Conservation (phyloP, 768 basidiomycete species). For the Pleurotus salmoneostramineus region DNA sequence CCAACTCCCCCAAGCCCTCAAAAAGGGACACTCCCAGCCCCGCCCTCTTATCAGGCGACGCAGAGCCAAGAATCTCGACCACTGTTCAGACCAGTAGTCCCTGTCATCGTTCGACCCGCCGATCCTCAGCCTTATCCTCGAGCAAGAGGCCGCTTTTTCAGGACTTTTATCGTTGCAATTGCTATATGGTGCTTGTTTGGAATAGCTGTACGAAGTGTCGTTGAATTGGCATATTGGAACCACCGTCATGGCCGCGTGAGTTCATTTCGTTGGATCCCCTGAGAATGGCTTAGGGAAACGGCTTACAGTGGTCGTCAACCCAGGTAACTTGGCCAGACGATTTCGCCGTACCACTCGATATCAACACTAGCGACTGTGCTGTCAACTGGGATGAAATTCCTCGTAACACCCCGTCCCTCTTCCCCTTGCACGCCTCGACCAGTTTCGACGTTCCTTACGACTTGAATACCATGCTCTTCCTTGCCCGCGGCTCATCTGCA, state of each 20-base stretch:
- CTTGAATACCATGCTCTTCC: constrained; percentile 22
- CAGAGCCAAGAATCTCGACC: not conserved
- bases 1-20: not conserved
- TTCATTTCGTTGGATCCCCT: not conserved
- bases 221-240: constrained; percentile 4
- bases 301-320: not conserved
- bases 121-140: not conserved
- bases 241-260: constrained; percentile 3
- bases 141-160: not conserved
- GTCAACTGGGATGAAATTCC: constrained; percentile 5
- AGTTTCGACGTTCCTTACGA: constrained; percentile 19
- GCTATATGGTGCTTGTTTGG: constrained; percentile 4
- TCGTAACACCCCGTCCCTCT: constrained; percentile 5
- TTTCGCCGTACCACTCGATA: constrained; percentile 8
- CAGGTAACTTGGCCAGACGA: constrained; percentile 5
- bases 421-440: constrained; percentile 11
- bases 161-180: constrained; percentile 1
- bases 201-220: constrained; percentile 1
- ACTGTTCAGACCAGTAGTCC: not conserved
- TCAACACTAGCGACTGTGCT: constrained; percentile 1
- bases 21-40: not conserved
- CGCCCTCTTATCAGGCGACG: not conserved
- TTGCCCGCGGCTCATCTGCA: constrained; percentile 21
- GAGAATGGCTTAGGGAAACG: not conserved
- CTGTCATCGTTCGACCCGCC: not conserved